Evolutionary conservation across 768 basidiomycete species (phyloP).

Genomic region (Candolleomyces eurysporus): DNA sequence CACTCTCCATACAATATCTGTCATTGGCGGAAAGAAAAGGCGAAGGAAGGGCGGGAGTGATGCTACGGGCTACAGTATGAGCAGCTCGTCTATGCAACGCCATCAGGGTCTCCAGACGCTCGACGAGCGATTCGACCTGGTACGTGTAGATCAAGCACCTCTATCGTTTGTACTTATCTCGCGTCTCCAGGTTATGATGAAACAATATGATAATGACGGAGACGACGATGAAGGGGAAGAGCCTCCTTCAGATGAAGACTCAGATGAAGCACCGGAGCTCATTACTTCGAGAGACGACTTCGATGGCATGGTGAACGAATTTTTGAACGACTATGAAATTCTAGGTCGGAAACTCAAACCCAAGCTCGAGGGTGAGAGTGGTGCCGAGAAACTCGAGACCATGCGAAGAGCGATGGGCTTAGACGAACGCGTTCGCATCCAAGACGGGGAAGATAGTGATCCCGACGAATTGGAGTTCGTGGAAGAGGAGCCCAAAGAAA

Average conservation of each 20-base stretch:
- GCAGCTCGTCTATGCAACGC: conserved; percentile 92
- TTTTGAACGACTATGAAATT: conserved; percentile 88
- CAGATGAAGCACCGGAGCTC: conserved; percentile 69
- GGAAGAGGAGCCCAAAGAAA: conserved; percentile 62
- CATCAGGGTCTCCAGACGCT: conserved; percentile 85
- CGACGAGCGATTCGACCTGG: conserved; percentile 94
- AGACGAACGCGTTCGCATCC: conserved; percentile 53
- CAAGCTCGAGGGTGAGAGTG: conserved; percentile 69
- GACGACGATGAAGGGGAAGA: conserved; percentile 39
- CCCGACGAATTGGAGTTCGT: conserved; percentile 41
- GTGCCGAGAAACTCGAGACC: conserved; percentile 76
- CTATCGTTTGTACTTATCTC: neutral
- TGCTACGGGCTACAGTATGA: conserved; percentile 96
- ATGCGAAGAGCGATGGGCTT: conserved; percentile 77
- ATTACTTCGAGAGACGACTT: conserved; percentile 88
- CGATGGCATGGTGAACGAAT: conserved; percentile 88
- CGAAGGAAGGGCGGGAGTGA: conserved; percentile 74
- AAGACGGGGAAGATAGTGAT: conserved; percentile 44
- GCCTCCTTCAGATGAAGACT: conserved; percentile 30
- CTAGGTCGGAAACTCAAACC: conserved; percentile 83
- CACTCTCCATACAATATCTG: conserved; percentile 68
- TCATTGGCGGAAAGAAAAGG: conserved; percentile 75
- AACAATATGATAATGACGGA: conserved; percentile 71
- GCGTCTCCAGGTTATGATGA: conserved; percentile 63
- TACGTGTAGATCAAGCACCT: conserved; percentile 27